Evolutionary conservation across 106 monocot species (phyloP).

Genomic region (Dendrobium officinale): DNA sequence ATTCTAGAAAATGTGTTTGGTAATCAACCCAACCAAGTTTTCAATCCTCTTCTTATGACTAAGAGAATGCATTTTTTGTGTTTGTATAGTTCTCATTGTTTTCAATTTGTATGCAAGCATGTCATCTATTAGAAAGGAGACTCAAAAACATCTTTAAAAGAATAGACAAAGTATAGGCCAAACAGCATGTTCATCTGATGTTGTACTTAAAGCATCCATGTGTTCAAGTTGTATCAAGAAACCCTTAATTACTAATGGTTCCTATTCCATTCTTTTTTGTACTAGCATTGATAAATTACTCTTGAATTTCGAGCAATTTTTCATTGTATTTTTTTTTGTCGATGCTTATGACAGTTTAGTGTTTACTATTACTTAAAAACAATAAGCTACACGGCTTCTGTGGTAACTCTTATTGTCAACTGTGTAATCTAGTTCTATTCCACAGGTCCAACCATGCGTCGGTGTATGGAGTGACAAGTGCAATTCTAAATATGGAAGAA

Average conservation of each 20-base stretch:
- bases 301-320: too few species aligned
- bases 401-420: background rate
- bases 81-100: background rate
- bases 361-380: background rate
- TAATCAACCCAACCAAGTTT: background rate
- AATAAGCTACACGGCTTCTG: background rate
- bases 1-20: background rate
- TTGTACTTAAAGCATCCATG: background rate
- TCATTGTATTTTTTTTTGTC: too few species aligned
- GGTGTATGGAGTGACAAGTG: conserved; percentile 99
- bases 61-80: background rate
- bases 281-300: too few species aligned
- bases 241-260: background rate
- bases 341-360: too few species aligned
- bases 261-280: too few species aligned
- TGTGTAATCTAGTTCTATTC: background rate
- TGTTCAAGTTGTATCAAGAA: background rate
- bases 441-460: conserved; percentile 97
- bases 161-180: background rate
- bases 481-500: conserved; percentile 81
- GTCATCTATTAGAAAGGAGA: background rate
- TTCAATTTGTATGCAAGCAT: background rate
- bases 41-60: background rate
- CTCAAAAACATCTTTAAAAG: background rate
- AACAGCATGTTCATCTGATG: background rate